Percentiles rank a stretch among this genome's conserved stretches.
phyloP scores from a whole-genome alignment of 2,329 filamentous ascomycete species.

The Ceratocystis variospora region DNA sequence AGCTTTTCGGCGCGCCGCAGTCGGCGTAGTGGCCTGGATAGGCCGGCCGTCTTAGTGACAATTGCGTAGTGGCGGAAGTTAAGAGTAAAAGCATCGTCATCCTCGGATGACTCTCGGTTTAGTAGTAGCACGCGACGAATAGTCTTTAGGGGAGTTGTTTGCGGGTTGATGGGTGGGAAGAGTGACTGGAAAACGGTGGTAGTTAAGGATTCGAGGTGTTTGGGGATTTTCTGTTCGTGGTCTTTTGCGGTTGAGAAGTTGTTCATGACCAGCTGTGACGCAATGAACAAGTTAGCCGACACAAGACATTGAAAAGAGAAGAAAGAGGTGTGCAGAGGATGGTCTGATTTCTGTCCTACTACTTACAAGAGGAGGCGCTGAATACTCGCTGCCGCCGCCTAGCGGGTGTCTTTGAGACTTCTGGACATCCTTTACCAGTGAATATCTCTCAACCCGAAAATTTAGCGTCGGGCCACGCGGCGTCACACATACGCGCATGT shows the following conservation, averaged over 20 bases:
- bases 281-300: neutral
- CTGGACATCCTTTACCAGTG: constrained; percentile 78
- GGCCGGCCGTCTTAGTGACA: constrained; percentile 69
- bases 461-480: constrained; percentile 85
- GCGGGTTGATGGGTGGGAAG: constrained; percentile 89
- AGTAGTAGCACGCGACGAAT: constrained; percentile 83
- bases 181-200: constrained; percentile 93
- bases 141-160: constrained; percentile 76
- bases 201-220: constrained; percentile 81
- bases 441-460: constrained; percentile 91
- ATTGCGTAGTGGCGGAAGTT: constrained; percentile 93
- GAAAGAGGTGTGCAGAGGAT: neutral
- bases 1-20: constrained; percentile 78
- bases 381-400: constrained; percentile 71
- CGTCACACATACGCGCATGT: constrained; percentile 73
- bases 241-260: constrained; percentile 62
- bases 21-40: constrained; percentile 71
- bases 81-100: constrained; percentile 60
- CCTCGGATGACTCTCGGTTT: constrained; percentile 56
- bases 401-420: constrained; percentile 71
- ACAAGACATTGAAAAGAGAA: neutral
- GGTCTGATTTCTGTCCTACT: neutral
- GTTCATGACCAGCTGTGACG: constrained; percentile 76
- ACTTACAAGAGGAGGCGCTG: constrained; percentile 64
- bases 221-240: constrained; percentile 59